Evolutionary conservation across 768 basidiomycete genomes (phyloP).

Genomic region (Nevesoporus exiguus): DNA sequence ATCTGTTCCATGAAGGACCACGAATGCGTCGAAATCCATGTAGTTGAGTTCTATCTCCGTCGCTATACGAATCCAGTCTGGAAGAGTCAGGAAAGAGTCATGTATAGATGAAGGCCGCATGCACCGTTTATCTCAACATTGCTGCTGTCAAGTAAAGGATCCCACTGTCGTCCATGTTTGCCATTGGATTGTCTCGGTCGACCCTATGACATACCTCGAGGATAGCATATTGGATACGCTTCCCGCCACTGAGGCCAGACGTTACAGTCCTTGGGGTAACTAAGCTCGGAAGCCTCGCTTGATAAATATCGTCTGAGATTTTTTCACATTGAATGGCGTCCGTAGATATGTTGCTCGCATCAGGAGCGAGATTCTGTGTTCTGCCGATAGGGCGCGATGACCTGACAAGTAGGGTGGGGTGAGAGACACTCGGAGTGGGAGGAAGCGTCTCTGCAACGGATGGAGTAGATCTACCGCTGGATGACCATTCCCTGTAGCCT

Average conservation of each 20-base stretch:
- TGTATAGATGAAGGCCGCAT: neutral
- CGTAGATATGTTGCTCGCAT: slow-evolving; percentile 21
- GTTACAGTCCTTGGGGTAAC: slow-evolving; percentile 73
- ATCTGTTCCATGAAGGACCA: slow-evolving; percentile 88
- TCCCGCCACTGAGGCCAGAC: slow-evolving; percentile 56
- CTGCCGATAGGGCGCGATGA: slow-evolving; percentile 67
- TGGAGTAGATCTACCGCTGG: slow-evolving; percentile 57
- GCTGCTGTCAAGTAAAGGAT: slow-evolving; percentile 83
- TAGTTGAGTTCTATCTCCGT: slow-evolving; percentile 95
- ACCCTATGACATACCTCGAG: slow-evolving; percentile 56
- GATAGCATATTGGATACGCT: slow-evolving; percentile 82
- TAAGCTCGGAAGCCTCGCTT: slow-evolving; percentile 69
- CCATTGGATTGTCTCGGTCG: neutral
- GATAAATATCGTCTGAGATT: slow-evolving; percentile 62
- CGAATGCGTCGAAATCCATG: slow-evolving; percentile 79
- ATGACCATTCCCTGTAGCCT: slow-evolving; percentile 76
- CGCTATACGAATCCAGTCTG: slow-evolving; percentile 89
- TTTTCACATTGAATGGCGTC: slow-evolving; percentile 40
- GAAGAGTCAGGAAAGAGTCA: slow-evolving; percentile 8
- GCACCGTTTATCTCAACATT: slow-evolving; percentile 81
- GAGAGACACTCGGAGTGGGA: slow-evolving; percentile 14
- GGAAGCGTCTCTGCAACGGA: slow-evolving; percentile 12
- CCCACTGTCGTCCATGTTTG: slow-evolving; percentile 53
- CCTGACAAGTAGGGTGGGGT: slow-evolving; percentile 53
- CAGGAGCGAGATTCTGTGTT: slow-evolving; percentile 35